Base-by-base conservation (phyloP, 192 early-diverging fungal species). In the Mortierella antarctica region DNA sequence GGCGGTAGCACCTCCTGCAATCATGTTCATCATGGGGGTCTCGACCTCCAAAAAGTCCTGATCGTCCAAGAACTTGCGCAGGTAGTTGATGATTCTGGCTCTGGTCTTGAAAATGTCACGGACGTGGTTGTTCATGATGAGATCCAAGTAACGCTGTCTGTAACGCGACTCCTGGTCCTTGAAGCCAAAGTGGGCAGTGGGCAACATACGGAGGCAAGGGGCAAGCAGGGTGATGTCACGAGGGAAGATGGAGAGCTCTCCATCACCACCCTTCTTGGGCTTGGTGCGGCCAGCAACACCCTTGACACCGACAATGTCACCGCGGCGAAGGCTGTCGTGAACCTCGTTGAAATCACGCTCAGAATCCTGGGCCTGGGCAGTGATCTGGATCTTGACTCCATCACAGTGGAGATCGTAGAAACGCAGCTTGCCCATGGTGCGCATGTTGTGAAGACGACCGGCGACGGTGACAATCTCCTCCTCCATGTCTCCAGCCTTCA, bases 1-100 rank as follows among this genome's bases (percentile, higher is more conserved):
- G 73, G 98, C 98, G n/a, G 97, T 97, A 57, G 98, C 97, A 65
- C 98, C 97, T 80, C 94, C 94, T 14, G 94, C 93, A 88, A 98
- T 96, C 93, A 95, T 93, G 90, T 97, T 97, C 96, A 99, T 98
- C 96, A 98, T 98, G 45, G 98, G 98, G n/a, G 98, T 99, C 83
- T 99, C 98, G 57, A 99, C 98, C 87, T 99, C 98, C 60, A 99
- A 88, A 88, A 99, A 99, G 49, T 94, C 95, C 46, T 91, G 91
- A 72, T 94, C 89, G 83, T 99, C 98, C 65, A 99, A 87, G 89
- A 97, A 99, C 48, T 89, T 89, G 70, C 98, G 94, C 44, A 99
- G 87, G 79, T 99, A 98, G 87, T 95, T 95, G 85, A 99, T 91
- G 82, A 99, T 93, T 88, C 94, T 95, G 73, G 96, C 89, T 47